Evolutionary conservation across 345 rosid genomes (phyloP), one percentile per base, ranked within the genome.

Genomic region (Atalantia buxifolia): DNA sequence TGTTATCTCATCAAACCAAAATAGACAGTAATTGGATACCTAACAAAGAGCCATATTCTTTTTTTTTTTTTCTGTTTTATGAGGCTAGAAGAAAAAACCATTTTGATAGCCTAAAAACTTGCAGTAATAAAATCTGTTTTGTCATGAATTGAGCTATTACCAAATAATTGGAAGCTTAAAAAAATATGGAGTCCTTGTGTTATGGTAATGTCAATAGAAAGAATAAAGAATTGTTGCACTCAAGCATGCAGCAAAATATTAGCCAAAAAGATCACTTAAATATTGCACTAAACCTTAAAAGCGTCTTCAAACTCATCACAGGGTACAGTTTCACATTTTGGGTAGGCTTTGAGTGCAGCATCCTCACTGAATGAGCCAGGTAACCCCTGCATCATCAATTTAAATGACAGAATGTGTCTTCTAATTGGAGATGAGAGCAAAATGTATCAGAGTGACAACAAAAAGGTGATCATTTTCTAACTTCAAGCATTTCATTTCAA

Each of bases 321-420:
- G 36, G 91, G 89, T 38, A 90, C 86, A 65, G 91, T 84, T 79
- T 90, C 86, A 80, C 89, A 87, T 40, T 85, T 81, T 14, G 93
- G 90, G 79, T 90, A 90, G 63, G 91, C 91, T 77, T 90, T 90
- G n/a, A 84, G 85, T 19, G 91, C 93, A 53, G 93, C 93, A 28
- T 85, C 91, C 81, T 90, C 93, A 38, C 82, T 84, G 78, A 61
- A 88, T 16, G 93, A 85, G 67, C 91, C 93, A 13, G 86, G 81
- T 30, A 77, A 28, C n/a, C 93, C 93, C 91, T 90, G 84, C 72
- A 80, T 4, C 38, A 62, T 64, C 3, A 59, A 76, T 60, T n/a
- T 45, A 78, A 60, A 45, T 45, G 18, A 45, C 50, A 61, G 12
- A n/a, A 24, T 38, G 45, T 24, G 24, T 61, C 68, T 30, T 24